Percentiles rank a stretch among this genome's conserved stretches.
Conservation (phyloP, 805 yeast species). For the Barnettozyma wickerhamii region DNA sequence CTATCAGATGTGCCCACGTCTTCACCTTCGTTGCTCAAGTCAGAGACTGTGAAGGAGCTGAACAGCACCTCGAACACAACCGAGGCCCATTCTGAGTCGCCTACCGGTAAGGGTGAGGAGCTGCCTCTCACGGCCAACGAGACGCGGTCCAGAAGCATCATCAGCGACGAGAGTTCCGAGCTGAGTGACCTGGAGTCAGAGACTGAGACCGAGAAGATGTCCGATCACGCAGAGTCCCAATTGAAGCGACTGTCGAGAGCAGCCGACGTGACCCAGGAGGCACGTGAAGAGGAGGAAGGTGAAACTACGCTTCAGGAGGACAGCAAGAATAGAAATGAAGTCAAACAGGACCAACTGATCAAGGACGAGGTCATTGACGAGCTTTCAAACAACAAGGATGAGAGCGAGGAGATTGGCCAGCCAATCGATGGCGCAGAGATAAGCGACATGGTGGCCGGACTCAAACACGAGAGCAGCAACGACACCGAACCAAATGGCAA, state of each 20-base stretch:
- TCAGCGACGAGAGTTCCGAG: constrained; percentile 35
- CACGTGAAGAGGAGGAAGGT: constrained; percentile 20
- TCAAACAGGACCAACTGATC: constrained; percentile 20
- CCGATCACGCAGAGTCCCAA: constrained; percentile 35
- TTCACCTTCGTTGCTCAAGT: constrained; percentile 18
- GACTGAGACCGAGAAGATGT: constrained; percentile 91
- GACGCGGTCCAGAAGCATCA: constrained; percentile 20
- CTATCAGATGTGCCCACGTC: constrained; percentile 24
- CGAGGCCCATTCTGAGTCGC: not conserved
- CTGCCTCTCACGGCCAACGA: not conserved
- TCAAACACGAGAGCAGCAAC: constrained; percentile 13
- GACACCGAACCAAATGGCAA: constrained; percentile 11
- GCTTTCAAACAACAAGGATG: constrained; percentile 17
- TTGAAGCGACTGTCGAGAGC: constrained; percentile 37
- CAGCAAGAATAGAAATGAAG: constrained; percentile 11
- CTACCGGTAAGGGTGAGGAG: not conserved
- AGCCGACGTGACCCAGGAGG: constrained; percentile 9
- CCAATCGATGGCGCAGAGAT: constrained; percentile 22
- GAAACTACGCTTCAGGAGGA: constrained; percentile 13
- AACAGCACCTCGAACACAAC: constrained; percentile 1
- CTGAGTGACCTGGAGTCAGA: constrained; percentile 68
- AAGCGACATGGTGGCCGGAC: constrained; percentile 18
- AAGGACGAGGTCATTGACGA: constrained; percentile 23
- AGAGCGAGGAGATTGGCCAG: constrained; percentile 16
- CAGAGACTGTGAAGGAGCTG: constrained; percentile 3